Conservation (phyloP, 1,284 basidiomycete genomes). For the Cutaneotrichosporon dermatis region DNA sequence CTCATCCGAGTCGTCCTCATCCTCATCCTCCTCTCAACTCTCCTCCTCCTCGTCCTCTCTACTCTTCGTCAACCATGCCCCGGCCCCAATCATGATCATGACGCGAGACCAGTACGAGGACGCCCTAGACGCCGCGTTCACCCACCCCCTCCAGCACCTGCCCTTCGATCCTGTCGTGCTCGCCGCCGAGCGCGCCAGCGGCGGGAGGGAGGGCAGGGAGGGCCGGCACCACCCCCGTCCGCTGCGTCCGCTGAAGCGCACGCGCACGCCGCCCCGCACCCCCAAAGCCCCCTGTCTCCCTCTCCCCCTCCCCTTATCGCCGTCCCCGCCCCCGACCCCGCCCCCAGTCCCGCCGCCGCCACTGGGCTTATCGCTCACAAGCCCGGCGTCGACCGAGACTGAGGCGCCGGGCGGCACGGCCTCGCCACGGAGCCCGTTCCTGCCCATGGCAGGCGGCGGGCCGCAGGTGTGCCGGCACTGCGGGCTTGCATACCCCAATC, state of each 20-base stretch:
- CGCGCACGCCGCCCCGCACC: not conserved
- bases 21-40: too few relatives aligned
- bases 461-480: not conserved
- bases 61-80: too few relatives aligned
- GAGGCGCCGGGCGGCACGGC: too few relatives aligned
- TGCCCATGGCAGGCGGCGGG: not conserved
- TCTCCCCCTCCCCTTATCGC: not conserved
- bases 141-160: not conserved
- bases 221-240: not conserved
- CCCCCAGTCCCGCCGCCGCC: too few relatives aligned
- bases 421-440: too few relatives aligned
- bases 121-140: not conserved
- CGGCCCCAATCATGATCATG: not conserved
- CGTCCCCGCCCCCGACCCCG: not conserved
- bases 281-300: not conserved
- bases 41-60: too few relatives aligned
- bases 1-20: too few relatives aligned
- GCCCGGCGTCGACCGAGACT: too few relatives aligned
- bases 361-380: too few relatives aligned
- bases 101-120: not conserved
- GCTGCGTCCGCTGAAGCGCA: not conserved
- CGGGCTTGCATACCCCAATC: conserved; percentile 1
- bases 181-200: too few relatives aligned
- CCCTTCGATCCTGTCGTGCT: not conserved
- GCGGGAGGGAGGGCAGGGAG: too few relatives aligned